Base-by-base conservation (phyloP, 352 stramenopile species). In the Globisporangium rhizosaccharum region DNA sequence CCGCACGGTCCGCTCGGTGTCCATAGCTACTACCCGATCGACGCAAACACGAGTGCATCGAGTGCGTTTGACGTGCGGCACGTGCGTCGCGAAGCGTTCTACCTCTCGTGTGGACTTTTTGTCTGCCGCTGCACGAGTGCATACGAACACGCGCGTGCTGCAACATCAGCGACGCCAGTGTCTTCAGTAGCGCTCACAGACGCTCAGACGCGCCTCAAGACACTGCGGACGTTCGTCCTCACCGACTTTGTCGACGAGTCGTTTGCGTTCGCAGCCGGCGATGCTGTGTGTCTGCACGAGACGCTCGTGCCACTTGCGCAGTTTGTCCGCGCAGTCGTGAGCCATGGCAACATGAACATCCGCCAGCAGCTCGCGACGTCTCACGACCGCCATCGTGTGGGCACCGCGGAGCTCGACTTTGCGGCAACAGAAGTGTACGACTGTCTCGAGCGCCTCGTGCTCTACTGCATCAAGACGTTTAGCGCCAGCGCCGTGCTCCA, bases 1-100 rank as follows among this genome's bases (percentile, higher is more conserved):
- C 78, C 79, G 2, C 75, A 92, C 53, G 86, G 86, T 7, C 78
- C 84, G 7, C 72, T 95, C 1, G 86, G 86, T 2, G 82, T 95
- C 57, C 65, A 90, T 49, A 89, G 73, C 49, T 95, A 92, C 63
- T 95, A 93, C 53, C 81, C 82, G 15, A 84, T 85, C 7, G 66
- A 82, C 36, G 67, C 54, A 15, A 62, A 57, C 25, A 15, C 20
- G n/a, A 48, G 17, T 1, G 10, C 33, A 20, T 25, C 37, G 2
- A 42, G 46, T 2, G 48, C 63, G 42, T 65, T 80, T 56, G 76
- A 89, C 39, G 67, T 84, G n/a, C 65, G 59, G 3, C 42, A 56
- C 15, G 66, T 93, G 61, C 75, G 82, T 3, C 84, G 84, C 23
- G 84, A 93, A 69, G 79, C 79, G 0, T 93, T 90, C 53, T 93